phyloP scores from a whole-genome alignment of 2,329 filamentous ascomycete species.

The Diplodia intermedia region DNA sequence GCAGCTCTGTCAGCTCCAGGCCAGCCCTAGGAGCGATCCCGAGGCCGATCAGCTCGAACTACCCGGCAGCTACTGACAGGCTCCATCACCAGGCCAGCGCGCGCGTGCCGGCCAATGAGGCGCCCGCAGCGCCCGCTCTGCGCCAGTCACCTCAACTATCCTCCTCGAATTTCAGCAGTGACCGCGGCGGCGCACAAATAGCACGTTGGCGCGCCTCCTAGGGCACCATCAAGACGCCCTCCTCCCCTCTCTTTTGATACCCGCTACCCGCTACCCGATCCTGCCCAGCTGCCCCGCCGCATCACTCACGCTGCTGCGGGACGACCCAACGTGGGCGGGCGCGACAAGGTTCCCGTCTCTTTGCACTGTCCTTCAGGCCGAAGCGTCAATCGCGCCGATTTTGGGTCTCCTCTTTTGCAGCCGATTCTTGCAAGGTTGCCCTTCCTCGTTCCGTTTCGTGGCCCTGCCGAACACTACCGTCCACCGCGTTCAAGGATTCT shows the following conservation, averaged over 20 bases:
- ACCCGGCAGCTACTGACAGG: constrained; percentile 27
- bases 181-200: constrained; percentile 26
- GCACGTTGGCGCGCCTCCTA: constrained; percentile 20
- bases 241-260: constrained; percentile 27
- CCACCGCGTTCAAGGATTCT: constrained; percentile 41
- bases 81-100: constrained; percentile 17
- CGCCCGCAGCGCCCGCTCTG: constrained; percentile 21
- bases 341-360: constrained; percentile 31
- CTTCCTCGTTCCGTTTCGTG: constrained; percentile 33
- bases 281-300: constrained; percentile 15
- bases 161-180: constrained; percentile 31
- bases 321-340: constrained; percentile 32
- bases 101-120: constrained; percentile 29
- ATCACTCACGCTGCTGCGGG: constrained; percentile 15
- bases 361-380: constrained; percentile 31
- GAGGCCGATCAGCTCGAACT: constrained; percentile 34
- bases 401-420: constrained; percentile 28
- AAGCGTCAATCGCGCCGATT: constrained; percentile 32
- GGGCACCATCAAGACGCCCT: constrained; percentile 22
- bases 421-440: constrained; percentile 32
- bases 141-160: constrained; percentile 29
- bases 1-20: constrained; percentile 36
- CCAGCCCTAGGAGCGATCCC: constrained; percentile 41
- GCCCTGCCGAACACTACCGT: constrained; percentile 44
- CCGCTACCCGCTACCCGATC: constrained; percentile 8